Evolutionary conservation across 257 asterid genomes (phyloP).

Genomic region (Solanum neorickii): DNA sequence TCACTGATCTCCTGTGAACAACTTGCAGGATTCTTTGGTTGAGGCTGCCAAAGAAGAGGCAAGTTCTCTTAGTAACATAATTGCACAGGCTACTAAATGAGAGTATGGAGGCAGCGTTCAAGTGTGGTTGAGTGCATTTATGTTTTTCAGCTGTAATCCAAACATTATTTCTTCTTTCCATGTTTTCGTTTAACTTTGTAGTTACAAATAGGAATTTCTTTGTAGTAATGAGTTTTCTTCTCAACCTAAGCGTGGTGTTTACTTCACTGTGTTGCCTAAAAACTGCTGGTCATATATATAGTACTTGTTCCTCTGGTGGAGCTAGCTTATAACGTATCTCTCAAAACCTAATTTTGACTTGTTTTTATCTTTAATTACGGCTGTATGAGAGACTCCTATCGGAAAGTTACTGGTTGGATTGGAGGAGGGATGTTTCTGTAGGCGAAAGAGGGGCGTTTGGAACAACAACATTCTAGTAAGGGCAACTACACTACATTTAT

Average conservation of each 20-base stretch:
- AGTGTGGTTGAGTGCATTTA: not conserved
- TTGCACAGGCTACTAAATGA: conserved; percentile 93
- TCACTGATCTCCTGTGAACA: not conserved
- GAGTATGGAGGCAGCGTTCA: not conserved
- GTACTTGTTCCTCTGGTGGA: not conserved
- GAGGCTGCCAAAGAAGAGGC: conserved; percentile 97
- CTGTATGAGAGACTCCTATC: not conserved
- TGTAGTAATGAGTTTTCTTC: not conserved
- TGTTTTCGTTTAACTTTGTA: not conserved
- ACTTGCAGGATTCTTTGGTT: conserved; percentile 80
- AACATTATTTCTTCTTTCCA: not conserved
- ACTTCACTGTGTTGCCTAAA: not conserved
- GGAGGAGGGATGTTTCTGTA: not conserved
- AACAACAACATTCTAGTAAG: too few species aligned
- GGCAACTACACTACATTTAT: too few species aligned
- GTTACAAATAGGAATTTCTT: not conserved
- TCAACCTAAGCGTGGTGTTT: not conserved
- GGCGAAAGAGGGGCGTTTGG: not conserved
- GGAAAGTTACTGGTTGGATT: too few species aligned
- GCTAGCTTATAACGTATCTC: not conserved
- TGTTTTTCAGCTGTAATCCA: not conserved
- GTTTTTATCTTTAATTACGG: not conserved
- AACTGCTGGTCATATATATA: not conserved
- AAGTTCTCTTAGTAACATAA: conserved; percentile 70
- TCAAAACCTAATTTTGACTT: not conserved